A percentile compares a stretch with the other conserved stretches of the same genome.
Conservation (phyloP, 2,329 filamentous ascomycete species). For the Fusarium duplospermum region DNA sequence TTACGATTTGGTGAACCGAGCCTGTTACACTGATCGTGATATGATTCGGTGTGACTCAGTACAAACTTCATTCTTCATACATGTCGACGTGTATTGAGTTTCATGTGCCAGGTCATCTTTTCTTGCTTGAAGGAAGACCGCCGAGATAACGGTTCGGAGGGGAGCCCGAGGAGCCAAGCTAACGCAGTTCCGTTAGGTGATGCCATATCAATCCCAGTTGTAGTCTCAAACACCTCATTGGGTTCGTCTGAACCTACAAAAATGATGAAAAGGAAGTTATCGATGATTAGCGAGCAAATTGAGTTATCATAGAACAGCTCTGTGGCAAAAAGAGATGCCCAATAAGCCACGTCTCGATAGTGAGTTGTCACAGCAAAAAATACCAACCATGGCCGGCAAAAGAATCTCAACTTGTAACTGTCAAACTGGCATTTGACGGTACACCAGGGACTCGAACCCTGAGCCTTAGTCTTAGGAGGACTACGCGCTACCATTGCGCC, state of each 20-base stretch:
- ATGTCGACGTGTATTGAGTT: neutral
- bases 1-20: neutral
- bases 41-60: neutral
- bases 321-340: neutral
- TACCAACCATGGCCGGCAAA: neutral
- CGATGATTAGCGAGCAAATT: neutral
- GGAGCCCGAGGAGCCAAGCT: neutral
- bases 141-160: neutral
- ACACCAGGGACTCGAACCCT: slow-evolving; percentile 55
- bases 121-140: too few relatives aligned
- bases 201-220: neutral
- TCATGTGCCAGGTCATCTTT: neutral
- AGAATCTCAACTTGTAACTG: neutral
- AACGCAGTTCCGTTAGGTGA: neutral
- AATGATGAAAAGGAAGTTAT: neutral
- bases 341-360: neutral
- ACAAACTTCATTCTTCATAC: neutral
- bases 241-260: neutral
- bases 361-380: neutral
- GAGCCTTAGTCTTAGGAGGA: slow-evolving; percentile 56
- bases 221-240: neutral
- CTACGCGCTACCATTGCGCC: slow-evolving; percentile 55
- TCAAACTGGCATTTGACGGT: slow-evolving; percentile 29
- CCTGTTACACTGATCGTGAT: neutral
- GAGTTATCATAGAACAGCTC: rapidly evolving